A percentile compares a stretch with the other conserved stretches of the same genome.
These are phyloP conservation scores for Pichia insulana DNA, from an alignment of 805 yeast genomes.

Conservation along the genomic window DNA sequence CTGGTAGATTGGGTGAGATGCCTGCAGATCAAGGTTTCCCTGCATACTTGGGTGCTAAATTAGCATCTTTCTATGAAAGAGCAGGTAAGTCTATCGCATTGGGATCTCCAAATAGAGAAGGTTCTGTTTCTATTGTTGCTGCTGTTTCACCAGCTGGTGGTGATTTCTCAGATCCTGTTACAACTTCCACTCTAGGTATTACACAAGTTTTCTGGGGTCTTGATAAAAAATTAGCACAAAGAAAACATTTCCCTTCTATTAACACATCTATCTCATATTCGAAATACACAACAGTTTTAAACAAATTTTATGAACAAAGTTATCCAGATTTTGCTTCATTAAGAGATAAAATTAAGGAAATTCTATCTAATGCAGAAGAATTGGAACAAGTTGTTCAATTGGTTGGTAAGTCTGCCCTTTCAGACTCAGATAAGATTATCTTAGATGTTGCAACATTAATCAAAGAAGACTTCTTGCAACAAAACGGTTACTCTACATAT, in stretches of 20 bases:
- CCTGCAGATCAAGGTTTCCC: constrained; percentile 99
- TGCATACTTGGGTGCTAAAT: constrained; percentile 96
- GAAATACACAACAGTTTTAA: constrained; percentile 82
- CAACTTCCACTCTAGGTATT: constrained; percentile 96
- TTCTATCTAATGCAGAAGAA: constrained; percentile 94
- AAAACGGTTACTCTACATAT: constrained; percentile 96
- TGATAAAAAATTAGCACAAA: constrained; percentile 97
- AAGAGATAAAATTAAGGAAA: constrained; percentile 90
- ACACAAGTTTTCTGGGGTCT: constrained; percentile 99
- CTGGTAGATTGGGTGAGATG: constrained; percentile 99
- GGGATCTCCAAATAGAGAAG: constrained; percentile 94
- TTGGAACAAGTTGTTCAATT: constrained; percentile 98
- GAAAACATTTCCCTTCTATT: constrained; percentile 99
- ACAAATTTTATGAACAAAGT: constrained; percentile 74
- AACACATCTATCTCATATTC: constrained; percentile 95
- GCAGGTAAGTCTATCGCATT: constrained; percentile 95
- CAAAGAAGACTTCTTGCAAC: constrained; percentile 98
- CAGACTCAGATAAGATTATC: constrained; percentile 94
- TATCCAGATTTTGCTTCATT: constrained; percentile 87
- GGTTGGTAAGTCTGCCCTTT: constrained; percentile 96
- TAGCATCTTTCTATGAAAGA: constrained; percentile 98
- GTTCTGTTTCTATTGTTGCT: constrained; percentile 98
- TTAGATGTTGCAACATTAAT: constrained; percentile 85
- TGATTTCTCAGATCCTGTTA: constrained; percentile 99
- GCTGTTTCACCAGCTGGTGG: constrained; percentile 99